These are phyloP conservation scores for Fusarium transvaalense DNA, from an alignment of 2,329 filamentous ascomycete species.

Conservation along the genomic window DNA sequence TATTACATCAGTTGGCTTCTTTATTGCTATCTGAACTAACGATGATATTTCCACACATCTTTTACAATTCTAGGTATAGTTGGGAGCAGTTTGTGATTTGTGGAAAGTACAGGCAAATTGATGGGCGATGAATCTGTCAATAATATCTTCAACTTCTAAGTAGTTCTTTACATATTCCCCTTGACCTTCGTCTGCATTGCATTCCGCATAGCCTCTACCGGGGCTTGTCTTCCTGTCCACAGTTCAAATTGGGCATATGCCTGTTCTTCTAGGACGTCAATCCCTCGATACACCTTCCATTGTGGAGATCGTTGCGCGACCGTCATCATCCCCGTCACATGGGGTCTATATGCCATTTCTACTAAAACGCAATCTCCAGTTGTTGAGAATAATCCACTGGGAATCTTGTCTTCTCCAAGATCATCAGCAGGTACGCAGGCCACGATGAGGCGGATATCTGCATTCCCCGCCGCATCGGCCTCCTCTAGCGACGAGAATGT, in stretches of 20 bases:
- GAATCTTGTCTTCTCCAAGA: background rate
- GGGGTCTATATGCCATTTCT: conserved; percentile 13
- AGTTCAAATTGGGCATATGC: conserved; percentile 14
- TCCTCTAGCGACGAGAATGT: background rate
- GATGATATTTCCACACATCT: too few relatives aligned
- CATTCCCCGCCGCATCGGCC: accelerated
- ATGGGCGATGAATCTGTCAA: too few relatives aligned
- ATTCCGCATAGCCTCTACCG: background rate
- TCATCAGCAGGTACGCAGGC: conserved; percentile 9
- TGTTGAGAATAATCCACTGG: background rate
- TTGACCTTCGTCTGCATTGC: background rate
- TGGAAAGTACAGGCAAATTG: too few relatives aligned
- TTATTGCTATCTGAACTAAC: too few relatives aligned
- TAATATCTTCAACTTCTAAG: too few relatives aligned
- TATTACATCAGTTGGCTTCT: too few relatives aligned
- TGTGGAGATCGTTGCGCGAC: background rate
- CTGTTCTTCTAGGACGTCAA: conserved; percentile 12
- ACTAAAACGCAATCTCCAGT: background rate
- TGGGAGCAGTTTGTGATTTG: too few relatives aligned
- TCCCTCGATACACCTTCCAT: background rate
- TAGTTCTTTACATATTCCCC: background rate
- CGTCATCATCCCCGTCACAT: conserved; percentile 10
- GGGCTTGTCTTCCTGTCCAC: background rate
- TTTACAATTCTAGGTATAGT: too few relatives aligned
- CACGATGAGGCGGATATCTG: background rate